Percentiles rank a stretch among this genome's conserved stretches.
phyloP scores from a whole-genome alignment of 352 stramenopile species.

The Phytophthora capsici region DNA sequence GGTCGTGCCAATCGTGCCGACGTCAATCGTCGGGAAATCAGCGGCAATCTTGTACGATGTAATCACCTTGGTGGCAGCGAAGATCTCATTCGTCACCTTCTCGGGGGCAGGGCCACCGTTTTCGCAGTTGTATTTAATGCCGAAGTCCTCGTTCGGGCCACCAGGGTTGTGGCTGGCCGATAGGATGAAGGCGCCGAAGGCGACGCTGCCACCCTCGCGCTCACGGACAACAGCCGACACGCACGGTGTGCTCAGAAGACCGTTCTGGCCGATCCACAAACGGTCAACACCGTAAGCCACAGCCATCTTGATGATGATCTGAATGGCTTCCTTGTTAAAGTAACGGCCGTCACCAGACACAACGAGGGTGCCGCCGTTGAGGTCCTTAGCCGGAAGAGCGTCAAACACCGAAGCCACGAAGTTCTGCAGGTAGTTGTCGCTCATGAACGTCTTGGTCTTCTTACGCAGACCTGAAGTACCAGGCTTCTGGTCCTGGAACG shows the following conservation, averaged over 20 bases:
- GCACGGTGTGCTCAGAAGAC: conserved; percentile 97
- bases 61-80: conserved; percentile 95
- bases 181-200: conserved; percentile 97
- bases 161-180: conserved; percentile 99
- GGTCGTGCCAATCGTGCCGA: conserved; percentile 73
- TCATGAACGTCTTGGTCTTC: conserved; percentile 99
- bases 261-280: conserved; percentile 95
- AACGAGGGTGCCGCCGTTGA: conserved; percentile 96
- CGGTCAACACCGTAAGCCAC: conserved; percentile 96
- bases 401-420: conserved; percentile 98
- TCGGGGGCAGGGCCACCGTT: conserved; percentile 98
- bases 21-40: conserved; percentile 84
- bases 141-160: conserved; percentile 98
- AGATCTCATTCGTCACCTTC: conserved; percentile 98
- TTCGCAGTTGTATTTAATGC: conserved; percentile 99
- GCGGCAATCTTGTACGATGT: conserved; percentile 93
- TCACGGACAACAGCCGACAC: conserved; percentile 97
- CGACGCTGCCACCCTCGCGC: conserved; percentile 92
- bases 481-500: conserved; percentile 96
- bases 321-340: conserved; percentile 95
- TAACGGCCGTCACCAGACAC: conserved; percentile 96
- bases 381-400: conserved; percentile 93
- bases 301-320: conserved; percentile 97
- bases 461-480: conserved; percentile 98
- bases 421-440: conserved; percentile 98